Base-by-base conservation (phyloP, 805 yeast genomes). In the Tetrapisispora namnaoensis region DNA sequence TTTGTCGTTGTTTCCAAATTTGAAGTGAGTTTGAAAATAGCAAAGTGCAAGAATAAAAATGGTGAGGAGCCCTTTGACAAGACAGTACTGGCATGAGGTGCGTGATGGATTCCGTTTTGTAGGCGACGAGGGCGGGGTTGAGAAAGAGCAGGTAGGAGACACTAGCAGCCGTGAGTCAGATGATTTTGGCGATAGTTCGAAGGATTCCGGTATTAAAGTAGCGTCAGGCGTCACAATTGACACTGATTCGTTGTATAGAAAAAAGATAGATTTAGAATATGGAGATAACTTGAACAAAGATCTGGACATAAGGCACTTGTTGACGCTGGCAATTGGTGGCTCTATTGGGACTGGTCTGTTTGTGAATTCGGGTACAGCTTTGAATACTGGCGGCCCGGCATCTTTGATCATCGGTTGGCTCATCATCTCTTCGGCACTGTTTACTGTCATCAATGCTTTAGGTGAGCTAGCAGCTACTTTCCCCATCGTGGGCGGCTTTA, bases 281-380 rank as follows among this genome's bases (percentile, higher is more conserved):
- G 37, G 37, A 8, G 22, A 42, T 11, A 42, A 42, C 18, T 42
- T 42, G 17, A 42, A 42, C 30, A 42, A 59, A 47, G 63, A 60
- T 37, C 45, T 60, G 16, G 54, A 56, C 30, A 54, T 59, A 35
- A 56, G 66, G 45, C 86, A 80, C 56, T 61, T 82, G 56, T 79
- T 80, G 55, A 80, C 82, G 77, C 75, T 82, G 53, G 80, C 86
- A 32, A 77, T 83, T 40, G 86, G 86, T 37, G 82, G 84, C 41
- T 73, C 82, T 38, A 77, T 82, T 37, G 86, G 86, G 50, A 80
- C 86, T 0, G 86, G 88, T 59, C 66, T 82, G 49, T 80, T 82
- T 53, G 76, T 82, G 46, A 86, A 85, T 49, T 74, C 83, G 2
- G 86, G 86, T 47, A 65, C 73, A 39, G 77, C 84, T 0, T 68